Base-by-base conservation (phyloP, 140 eudicot species). In the Ambrosia hybrid region DNA sequence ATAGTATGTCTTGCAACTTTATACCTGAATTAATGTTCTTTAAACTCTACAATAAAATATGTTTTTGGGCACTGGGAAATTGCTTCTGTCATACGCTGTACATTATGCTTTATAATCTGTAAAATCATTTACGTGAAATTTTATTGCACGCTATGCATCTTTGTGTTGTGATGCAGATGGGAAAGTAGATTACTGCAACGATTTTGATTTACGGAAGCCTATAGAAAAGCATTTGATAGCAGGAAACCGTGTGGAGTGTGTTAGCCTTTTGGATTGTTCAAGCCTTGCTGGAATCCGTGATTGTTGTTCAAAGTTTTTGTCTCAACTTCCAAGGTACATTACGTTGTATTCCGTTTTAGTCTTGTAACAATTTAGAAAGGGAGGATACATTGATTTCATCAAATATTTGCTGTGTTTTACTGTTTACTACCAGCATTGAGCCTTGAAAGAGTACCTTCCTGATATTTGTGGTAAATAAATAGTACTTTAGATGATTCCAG, bases 181-280 rank as follows among this genome's bases (percentile, higher is more conserved):
- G 68, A 90, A 93, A 72, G 69, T 84, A 67, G 96, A 84, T 77
- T 94, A 84, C 71, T 85, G 91, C 90, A 87, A 81, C 73, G 96
- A 90, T 55, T 94, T 94, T 76, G 97, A 94, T 75, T 70, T 90
- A 76, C 73, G 91, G 82, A 94, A 94, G 83, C 97, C 99, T 78
- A 78, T 90, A 41, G 99, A 88, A 51, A 88, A 90, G 71, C 96
- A 90, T 73, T 77, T 80, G 57, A 67, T 85, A 57, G 83, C 43
- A 60, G 93, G 88, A 60, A 83, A 84, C 73, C 75, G 65, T 15
- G 87, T 90, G 71, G 96, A 90, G 57, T 94, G 97, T 73, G 41
- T 90, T 70, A 88, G 96, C 81, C 88, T 89, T 73, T 83, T 72
- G 65, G 90, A 83, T 79, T 77, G 83, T 73, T 67, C 96, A n/a